These are phyloP conservation scores for Fusarium drepaniforme DNA, from an alignment of 2,329 filamentous ascomycete species.

Conservation along the genomic window DNA sequence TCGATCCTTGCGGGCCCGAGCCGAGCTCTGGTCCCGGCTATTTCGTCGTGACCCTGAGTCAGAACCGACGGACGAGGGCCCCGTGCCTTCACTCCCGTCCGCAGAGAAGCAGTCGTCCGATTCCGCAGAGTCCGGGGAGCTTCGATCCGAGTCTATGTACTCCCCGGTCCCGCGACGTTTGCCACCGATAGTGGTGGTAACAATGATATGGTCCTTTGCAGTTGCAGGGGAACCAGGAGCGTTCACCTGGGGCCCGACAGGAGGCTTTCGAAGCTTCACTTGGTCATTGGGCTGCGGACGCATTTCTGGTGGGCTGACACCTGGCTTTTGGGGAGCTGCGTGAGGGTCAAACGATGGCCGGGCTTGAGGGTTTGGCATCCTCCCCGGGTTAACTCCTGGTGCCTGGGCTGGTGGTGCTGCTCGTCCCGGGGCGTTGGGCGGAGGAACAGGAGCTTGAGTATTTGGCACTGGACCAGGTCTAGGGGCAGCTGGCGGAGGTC, in stretches of 20 bases:
- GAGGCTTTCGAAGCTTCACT: neutral
- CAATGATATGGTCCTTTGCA: neutral
- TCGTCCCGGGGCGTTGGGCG: neutral
- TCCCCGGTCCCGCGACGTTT: neutral
- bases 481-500: neutral
- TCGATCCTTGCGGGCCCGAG: slow-evolving; percentile 9
- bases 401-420: neutral
- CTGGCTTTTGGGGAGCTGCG: neutral
- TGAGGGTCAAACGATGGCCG: neutral
- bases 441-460: neutral
- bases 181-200: slow-evolving; percentile 1
- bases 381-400: neutral
- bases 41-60: slow-evolving; percentile 4
- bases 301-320: neutral
- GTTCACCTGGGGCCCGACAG: neutral
- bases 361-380: neutral
- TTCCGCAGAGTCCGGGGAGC: slow-evolving; percentile 4
- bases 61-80: slow-evolving; percentile 30
- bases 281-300: neutral
- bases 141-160: slow-evolving; percentile 19
- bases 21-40: slow-evolving; percentile 19
- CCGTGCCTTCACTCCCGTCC: slow-evolving; percentile 29
- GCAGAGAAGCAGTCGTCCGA: slow-evolving; percentile 25
- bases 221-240: neutral
- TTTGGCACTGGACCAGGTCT: slow-evolving; percentile 1